A percentile compares a stretch with the other conserved stretches of the same genome.
These are phyloP conservation scores for Orobanche coerulescens DNA, from an alignment of 257 asterid species.

Conservation along the genomic window DNA sequence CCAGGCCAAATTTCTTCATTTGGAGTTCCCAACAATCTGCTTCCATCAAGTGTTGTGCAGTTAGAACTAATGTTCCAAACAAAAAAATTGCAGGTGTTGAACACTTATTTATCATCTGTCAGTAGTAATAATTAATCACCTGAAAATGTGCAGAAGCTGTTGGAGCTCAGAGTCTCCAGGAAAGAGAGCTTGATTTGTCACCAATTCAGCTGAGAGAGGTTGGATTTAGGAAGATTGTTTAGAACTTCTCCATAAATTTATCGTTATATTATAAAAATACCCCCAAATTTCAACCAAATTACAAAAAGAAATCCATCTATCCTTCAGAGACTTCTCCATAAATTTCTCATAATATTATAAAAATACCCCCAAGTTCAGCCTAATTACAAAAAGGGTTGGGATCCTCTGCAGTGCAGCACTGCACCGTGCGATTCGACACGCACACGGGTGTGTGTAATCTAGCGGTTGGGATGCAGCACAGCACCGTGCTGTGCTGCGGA, in stretches of 20 bases:
- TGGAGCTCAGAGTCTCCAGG: conserved; percentile 97
- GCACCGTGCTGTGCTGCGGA: too few relatives aligned
- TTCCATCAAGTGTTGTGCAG: background rate
- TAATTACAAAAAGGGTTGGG: background rate
- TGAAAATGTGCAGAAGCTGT: conserved; percentile 96
- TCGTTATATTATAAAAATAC: background rate
- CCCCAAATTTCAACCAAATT: too few relatives aligned
- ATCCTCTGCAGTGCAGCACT: too few relatives aligned
- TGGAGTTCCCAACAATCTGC: conserved; percentile 83
- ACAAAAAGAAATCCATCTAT: too few relatives aligned
- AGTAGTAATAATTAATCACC: conserved; percentile 45
- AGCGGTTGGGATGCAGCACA: too few relatives aligned
- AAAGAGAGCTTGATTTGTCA: conserved; percentile 79
- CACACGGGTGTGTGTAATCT: too few relatives aligned
- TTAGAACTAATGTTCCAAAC: background rate
- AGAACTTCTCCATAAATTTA: background rate
- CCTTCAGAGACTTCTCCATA: too few relatives aligned
- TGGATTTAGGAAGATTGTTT: background rate
- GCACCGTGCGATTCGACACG: too few relatives aligned
- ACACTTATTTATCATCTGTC: too few relatives aligned
- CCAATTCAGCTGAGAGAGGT: conserved; percentile 65
- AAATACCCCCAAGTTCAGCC: background rate
- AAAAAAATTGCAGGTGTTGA: too few relatives aligned
- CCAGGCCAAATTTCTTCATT: conserved; percentile 92
- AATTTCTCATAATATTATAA: background rate